Evolutionary conservation across 371 early-diverging fungal genomes (phyloP).

Genomic region (Apophysomyces sp.): DNA sequence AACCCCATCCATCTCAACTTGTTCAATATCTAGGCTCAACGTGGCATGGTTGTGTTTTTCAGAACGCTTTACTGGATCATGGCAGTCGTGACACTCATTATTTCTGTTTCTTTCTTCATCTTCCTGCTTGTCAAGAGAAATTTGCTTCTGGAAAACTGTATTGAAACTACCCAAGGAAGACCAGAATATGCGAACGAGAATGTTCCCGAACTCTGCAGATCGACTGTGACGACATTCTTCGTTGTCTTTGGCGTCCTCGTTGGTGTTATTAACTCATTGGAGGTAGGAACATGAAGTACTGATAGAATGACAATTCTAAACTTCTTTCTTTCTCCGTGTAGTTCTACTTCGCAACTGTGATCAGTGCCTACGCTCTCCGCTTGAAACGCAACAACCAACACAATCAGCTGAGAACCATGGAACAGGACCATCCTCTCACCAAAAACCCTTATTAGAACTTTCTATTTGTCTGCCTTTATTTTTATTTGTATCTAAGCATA

Average conservation of each 20-base stretch:
- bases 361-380: slow-evolving; percentile 19
- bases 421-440: background rate
- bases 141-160: slow-evolving; percentile 6
- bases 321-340: background rate
- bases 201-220: background rate
- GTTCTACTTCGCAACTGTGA: slow-evolving; percentile 18
- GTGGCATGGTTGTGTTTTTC: background rate
- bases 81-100: slow-evolving; percentile 3
- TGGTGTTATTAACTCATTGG: background rate
- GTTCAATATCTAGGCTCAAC: background rate
- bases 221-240: background rate
- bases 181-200: background rate
- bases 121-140: slow-evolving; percentile 10
- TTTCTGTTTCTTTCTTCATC: slow-evolving; percentile 11
- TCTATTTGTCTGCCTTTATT: background rate
- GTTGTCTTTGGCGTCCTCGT: background rate
- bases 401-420: background rate
- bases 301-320: background rate
- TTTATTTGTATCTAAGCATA: background rate
- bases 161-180: background rate
- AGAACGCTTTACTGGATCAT: slow-evolving; percentile 17
- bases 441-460: background rate
- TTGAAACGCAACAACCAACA: slow-evolving; percentile 3
- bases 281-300: background rate
- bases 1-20: slow-evolving; percentile 8